Base-by-base conservation (phyloP, 2,329 filamentous ascomycete genomes). In the Aspergillus chevalieri region DNA sequence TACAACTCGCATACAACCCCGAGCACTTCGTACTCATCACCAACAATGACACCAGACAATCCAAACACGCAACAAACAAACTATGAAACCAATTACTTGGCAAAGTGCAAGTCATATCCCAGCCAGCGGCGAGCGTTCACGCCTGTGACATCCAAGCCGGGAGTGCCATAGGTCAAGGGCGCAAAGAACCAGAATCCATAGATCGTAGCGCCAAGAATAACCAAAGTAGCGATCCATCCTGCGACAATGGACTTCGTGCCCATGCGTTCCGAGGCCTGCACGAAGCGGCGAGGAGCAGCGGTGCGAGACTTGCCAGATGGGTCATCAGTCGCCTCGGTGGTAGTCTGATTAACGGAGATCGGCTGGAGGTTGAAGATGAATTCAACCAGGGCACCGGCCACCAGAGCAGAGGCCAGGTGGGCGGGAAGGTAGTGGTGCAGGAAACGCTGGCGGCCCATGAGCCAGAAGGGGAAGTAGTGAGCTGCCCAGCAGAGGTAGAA, bases 361-460 rank as follows among this genome's bases (percentile, higher is more conserved):
- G 90, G 85, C 63, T 96, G 90, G 48, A 90, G 81, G 68, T 89
- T 95, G 77, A 97, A 97, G 66, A 98, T 84, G 69, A 98, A 98
- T 69, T 98, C 93, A 17, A 98, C 75, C 17, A 98, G 78, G 19
- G 91, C 89, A 44, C 93, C 93, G 0, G 93, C 87, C 19, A 98
- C 91, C 34, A 98, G 80, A 24, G 84, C 84, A 6, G 90, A 95
- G 1, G 93, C 92, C 9, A 98, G 79, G 66, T 98, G 93, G 1
- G 93, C 89, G 0, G 93, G 93, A 3, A 98, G 82, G 67, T 98
- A 98, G 73, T 98, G 93, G 71, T 98, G 93, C 59, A 98, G 73
- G 83, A 98, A 98, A 57, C 96, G 84, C 70, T 98, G 92, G 61
- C 92, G 90, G 50, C 92, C 92, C 92, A 98, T 98, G 56, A 96